phyloP scores from a whole-genome alignment of 192 early-diverging fungal genomes.

The Coemansia brasiliensis region DNA sequence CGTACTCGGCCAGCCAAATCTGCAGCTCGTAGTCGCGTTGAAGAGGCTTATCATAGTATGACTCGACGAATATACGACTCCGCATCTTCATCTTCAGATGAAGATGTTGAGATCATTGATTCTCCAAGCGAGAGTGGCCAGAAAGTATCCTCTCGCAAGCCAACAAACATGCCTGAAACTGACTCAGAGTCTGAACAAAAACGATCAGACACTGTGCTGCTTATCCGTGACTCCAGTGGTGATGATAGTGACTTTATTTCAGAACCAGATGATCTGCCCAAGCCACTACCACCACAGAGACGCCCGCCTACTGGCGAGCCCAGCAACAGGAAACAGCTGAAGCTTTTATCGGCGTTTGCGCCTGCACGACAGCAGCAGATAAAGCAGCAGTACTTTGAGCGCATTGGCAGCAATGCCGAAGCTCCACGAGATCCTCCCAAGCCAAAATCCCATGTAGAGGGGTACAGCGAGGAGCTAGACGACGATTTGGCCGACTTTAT shows the following conservation, averaged over 20 bases:
- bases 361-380: constrained; percentile 18
- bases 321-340: not conserved
- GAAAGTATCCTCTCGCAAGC: not conserved
- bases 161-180: constrained; percentile 26
- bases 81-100: not conserved
- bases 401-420: not conserved
- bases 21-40: constrained; percentile 12
- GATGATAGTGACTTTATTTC: constrained; percentile 39
- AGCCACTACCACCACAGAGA: not conserved
- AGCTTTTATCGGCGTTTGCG: constrained; percentile 29
- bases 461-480: constrained; percentile 32
- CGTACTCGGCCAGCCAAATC: constrained; percentile 16
- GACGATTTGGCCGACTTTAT: constrained; percentile 48
- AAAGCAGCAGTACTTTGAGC: constrained; percentile 5
- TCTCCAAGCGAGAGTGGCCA: not conserved
- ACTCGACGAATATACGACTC: constrained; percentile 15
- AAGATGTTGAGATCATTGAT: not conserved
- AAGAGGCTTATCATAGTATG: constrained; percentile 28
- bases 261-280: constrained; percentile 27
- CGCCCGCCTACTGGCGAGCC: not conserved
- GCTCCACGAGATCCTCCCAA: not conserved
- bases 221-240: constrained; percentile 42
- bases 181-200: constrained; percentile 28
- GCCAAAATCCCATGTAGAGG: constrained; percentile 5
- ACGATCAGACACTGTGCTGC: constrained; percentile 13